These are phyloP conservation scores for Cicer pinnatifidum DNA, from an alignment of 306 rosid species.

Conservation along the genomic window DNA sequence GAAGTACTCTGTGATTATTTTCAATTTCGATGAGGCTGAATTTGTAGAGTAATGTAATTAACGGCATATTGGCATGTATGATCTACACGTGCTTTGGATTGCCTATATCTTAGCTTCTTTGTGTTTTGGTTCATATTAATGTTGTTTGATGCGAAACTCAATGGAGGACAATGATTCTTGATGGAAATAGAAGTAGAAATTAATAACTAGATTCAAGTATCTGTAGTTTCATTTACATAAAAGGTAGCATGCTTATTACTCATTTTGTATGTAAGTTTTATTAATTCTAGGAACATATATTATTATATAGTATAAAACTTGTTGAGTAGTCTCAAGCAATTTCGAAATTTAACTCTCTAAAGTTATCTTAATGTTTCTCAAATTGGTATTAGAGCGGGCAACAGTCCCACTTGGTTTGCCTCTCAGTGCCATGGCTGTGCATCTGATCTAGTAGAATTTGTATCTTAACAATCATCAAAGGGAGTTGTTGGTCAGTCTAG, in stretches of 20 bases:
- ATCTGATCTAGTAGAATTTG: not conserved
- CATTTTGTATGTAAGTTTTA: not conserved
- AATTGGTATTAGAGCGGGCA: no score
- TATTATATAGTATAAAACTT: not conserved
- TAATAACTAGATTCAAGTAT: not conserved
- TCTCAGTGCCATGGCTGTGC: not conserved
- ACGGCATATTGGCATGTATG: not conserved
- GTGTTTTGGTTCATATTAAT: not conserved
- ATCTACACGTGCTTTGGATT: slow-evolving; percentile 11
- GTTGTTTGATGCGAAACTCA: slow-evolving; percentile 4
- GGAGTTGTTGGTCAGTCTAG: not conserved
- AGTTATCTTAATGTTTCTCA: not conserved
- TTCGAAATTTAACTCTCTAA: not conserved
- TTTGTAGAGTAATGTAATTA: slow-evolving; percentile 2
- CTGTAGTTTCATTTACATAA: not conserved
- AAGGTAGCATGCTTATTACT: not conserved
- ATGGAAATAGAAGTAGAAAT: slow-evolving; percentile 9
- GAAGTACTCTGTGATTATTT: slow-evolving; percentile 11
- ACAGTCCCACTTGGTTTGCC: not conserved
- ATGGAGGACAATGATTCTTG: not conserved
- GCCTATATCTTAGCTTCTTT: slow-evolving; percentile 5
- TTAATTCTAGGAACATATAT: not conserved
- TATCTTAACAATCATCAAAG: not conserved
- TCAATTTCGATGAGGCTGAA: not conserved
- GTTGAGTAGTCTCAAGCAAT: not conserved